Evolutionary conservation across 495 filamentous ascomycete genomes (phyloP).

Genomic region (Hypomontagnella monticulosa): DNA sequence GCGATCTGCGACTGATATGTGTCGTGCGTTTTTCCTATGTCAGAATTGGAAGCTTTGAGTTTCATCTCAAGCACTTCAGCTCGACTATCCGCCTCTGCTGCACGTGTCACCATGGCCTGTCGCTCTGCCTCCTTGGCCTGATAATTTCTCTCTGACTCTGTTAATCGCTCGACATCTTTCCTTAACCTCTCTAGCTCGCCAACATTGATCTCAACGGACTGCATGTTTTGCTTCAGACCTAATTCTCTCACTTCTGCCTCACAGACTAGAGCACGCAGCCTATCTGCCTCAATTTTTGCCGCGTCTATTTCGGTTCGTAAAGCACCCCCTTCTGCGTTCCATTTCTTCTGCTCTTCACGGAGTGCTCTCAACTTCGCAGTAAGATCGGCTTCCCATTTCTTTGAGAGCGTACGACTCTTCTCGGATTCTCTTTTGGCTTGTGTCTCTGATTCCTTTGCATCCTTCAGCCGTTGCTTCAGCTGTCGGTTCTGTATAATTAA

Average conservation of each 20-base stretch:
- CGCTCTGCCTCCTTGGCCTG: constrained; percentile 67
- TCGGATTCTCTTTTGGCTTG: constrained; percentile 72
- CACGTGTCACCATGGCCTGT: constrained; percentile 58
- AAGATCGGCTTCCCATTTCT: constrained; percentile 76
- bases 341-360: constrained; percentile 74
- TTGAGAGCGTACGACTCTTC: constrained; percentile 68
- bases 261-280: constrained; percentile 65
- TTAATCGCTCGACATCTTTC: constrained; percentile 65
- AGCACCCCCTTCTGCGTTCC: constrained; percentile 61
- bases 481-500: constrained; percentile 75
- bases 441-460: constrained; percentile 69
- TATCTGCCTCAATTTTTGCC: constrained; percentile 61
- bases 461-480: constrained; percentile 72
- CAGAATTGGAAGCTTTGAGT: constrained; percentile 62
- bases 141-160: constrained; percentile 62
- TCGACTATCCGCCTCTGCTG: constrained; percentile 61
- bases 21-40: constrained; percentile 56
- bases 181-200: constrained; percentile 68
- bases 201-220: constrained; percentile 65
- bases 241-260: constrained; percentile 70
- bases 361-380: constrained; percentile 66
- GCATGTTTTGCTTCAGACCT: constrained; percentile 65
- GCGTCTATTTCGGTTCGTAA: constrained; percentile 64
- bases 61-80: constrained; percentile 61
- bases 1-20: constrained; percentile 57